Evolutionary conservation across 2,329 filamentous ascomycete genomes (phyloP).

Genomic region (Cercospora sp.): DNA sequence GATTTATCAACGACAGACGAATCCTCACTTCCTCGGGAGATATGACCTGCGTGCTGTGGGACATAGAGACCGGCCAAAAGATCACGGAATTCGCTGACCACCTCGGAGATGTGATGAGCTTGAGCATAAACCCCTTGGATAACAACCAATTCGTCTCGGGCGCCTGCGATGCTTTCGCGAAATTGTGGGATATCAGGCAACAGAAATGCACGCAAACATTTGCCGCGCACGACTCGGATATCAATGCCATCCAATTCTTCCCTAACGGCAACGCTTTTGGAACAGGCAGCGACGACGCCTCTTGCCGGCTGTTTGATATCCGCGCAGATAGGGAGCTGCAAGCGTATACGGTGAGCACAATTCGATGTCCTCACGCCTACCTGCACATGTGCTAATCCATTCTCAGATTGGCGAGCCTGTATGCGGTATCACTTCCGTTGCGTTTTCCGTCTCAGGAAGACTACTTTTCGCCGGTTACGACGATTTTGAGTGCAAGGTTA

Average conservation of each 20-base stretch:
- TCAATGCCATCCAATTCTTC: slow-evolving; percentile 99
- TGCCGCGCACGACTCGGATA: slow-evolving; percentile 96
- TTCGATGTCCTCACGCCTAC: not conserved
- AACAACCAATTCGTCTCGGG: slow-evolving; percentile 99
- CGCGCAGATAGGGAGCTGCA: slow-evolving; percentile 82
- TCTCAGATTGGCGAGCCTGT: slow-evolving; percentile 89
- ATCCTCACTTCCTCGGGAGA: slow-evolving; percentile 98
- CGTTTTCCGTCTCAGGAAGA: slow-evolving; percentile 93
- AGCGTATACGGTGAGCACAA: slow-evolving; percentile 59
- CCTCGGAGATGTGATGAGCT: slow-evolving; percentile 98
- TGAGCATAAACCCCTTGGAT: slow-evolving; percentile 98
- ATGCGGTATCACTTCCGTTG: slow-evolving; percentile 96
- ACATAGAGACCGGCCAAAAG: slow-evolving; percentile 96
- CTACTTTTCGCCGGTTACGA: slow-evolving; percentile 96
- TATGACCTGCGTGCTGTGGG: slow-evolving; percentile 99
- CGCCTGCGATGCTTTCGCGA: slow-evolving; percentile 96
- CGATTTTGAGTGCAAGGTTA: slow-evolving; percentile 99
- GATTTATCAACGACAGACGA: slow-evolving; percentile 97
- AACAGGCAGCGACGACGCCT: slow-evolving; percentile 95
- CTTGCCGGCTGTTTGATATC: slow-evolving; percentile 96
- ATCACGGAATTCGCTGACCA: slow-evolving; percentile 98
- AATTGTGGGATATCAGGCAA: slow-evolving; percentile 97
- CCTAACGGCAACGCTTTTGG: slow-evolving; percentile 98
- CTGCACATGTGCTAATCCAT: not conserved
- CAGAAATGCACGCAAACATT: slow-evolving; percentile 99